phyloP scores from a whole-genome alignment of 202 grass and related monocot genomes.

The Setaria italica region DNA sequence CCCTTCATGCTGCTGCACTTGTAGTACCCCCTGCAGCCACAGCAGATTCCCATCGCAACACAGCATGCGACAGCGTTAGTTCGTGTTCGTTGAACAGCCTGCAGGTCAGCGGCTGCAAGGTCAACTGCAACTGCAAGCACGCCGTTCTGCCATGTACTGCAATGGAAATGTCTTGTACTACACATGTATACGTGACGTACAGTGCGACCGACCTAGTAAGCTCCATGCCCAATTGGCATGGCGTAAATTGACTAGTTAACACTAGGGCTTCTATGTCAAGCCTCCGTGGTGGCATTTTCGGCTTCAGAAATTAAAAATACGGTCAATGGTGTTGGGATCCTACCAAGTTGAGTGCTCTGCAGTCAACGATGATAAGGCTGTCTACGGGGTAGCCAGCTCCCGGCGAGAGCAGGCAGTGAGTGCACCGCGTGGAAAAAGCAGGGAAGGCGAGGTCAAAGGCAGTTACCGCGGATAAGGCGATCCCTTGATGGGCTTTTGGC shows the following conservation, averaged over 20 bases:
- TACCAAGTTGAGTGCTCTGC: not conserved
- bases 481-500: conserved; percentile 98
- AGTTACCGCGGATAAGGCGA: conserved; percentile 93
- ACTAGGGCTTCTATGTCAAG: not conserved
- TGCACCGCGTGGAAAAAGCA: conserved; percentile 43
- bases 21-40: conserved; percentile 76
- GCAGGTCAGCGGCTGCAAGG: conserved; percentile 4
- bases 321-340: not conserved
- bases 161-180: conserved; percentile 6
- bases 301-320: not conserved
- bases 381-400: not conserved
- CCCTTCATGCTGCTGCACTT: conserved; percentile 94
- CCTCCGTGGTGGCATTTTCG: not conserved
- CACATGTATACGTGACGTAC: conserved; percentile 31
- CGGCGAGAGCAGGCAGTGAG: not conserved
- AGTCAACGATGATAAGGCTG: conserved; percentile 16
- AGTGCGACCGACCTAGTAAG: not conserved
- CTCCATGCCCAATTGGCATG: not conserved
- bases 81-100: not conserved
- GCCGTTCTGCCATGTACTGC: conserved; percentile 10
- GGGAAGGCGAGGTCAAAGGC: not conserved
- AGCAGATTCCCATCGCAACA: no score
- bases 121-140: not conserved
- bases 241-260: not conserved
- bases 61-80: not conserved